Base-by-base conservation (phyloP, 140 eudicot species). In the Eryngium alpinum region DNA sequence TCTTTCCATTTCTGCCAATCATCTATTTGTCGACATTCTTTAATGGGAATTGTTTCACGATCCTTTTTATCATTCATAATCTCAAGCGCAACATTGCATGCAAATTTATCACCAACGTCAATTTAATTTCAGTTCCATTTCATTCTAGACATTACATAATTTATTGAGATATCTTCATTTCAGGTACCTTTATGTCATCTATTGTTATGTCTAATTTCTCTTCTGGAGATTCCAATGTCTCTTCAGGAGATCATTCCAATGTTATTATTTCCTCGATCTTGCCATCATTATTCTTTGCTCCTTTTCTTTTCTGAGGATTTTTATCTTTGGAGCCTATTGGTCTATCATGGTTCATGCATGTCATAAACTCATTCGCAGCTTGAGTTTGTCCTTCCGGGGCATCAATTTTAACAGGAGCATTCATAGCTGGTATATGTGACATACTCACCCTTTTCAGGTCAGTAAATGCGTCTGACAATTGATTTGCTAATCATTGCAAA, bases 401-500 rank as follows among this genome's bases (percentile, higher is more conserved):
- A 62, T 70, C 80, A 69, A 80, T 83, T 21, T 33, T 32, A 16
- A 66, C 12, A 1, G 29, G 82, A 83, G 86, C 86, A 86, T 80
- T 75, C 3, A 28, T 59, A 82, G 78, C 57, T 78, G 79, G 67
- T 62, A 72, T 34, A 82, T 78, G 77, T 34, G 81, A 86, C 32
- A 77, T 82, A 0, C 80, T 79, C 51, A 77, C 80, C 72, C 75
- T 77, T 50, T 65, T 84, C n/a, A 63, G 69, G 51, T 84, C 84
- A 46, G 71, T 82, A 82, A 82, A 81, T 80, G 84, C 70, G n/a
- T 86, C 89, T 78, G 76, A 77, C 79, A 86, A 43, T 65, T 80
- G 84, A 83, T 86, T 74, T 34, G 84, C 82, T 43, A 86, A 34
- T 0, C 43, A 32, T 74, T 82, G 73, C 11, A 86, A 51, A 18